Evolutionary conservation across 1,284 basidiomycete genomes (phyloP), one percentile per base, ranked within the genome.

Genomic region (Cryptococcus sp.): DNA sequence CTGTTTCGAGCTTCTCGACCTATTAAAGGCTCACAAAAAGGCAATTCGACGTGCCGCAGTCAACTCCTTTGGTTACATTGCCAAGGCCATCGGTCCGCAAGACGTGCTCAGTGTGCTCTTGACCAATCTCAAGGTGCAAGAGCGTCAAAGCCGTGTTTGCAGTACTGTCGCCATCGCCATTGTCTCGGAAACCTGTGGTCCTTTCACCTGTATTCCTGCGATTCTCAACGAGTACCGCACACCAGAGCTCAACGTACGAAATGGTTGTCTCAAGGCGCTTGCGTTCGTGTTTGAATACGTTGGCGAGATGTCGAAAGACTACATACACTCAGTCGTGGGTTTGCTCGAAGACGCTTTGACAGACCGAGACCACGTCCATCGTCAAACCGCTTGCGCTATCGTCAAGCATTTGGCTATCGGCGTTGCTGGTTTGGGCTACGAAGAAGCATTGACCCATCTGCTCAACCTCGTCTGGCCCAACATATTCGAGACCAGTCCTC

Each of bases 381-480:
- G 96, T 54, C 96, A 99, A 75, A 99, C 96, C 0, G 93, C 95
- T 0, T 93, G 91, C 63, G 94, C 95, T n/a, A 99, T 99, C 70
- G 94, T 99, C 69, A 98, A 98, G 81, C 96, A 99, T 78, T 82
- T 99, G 46, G 93, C 96, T 1, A 86, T 99, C 37, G 96, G 96
- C 46, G 94, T 96, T 5, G 94, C 95, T 0, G 96, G 96, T 45
- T 84, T 98, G 16, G 96, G 96, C 0, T 94, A 93, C 71, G 96
- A 99, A 79, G 96, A 99, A 77, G 93, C 93, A 17, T 91, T 98
- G 86, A 84, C 93, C 55, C 96, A 99, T 74, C 80, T 99, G 57
- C 91, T 99, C 87, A 99, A 99, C 78, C 85, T 99, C 26, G 89
- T 99, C 23, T 99, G 95, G 94, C 96, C 96, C 3, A 99, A 99